A percentile compares a stretch with the other conserved stretches of the same genome.
Conservation (phyloP, 495 filamentous ascomycete species). For the Daldinia decipiens region DNA sequence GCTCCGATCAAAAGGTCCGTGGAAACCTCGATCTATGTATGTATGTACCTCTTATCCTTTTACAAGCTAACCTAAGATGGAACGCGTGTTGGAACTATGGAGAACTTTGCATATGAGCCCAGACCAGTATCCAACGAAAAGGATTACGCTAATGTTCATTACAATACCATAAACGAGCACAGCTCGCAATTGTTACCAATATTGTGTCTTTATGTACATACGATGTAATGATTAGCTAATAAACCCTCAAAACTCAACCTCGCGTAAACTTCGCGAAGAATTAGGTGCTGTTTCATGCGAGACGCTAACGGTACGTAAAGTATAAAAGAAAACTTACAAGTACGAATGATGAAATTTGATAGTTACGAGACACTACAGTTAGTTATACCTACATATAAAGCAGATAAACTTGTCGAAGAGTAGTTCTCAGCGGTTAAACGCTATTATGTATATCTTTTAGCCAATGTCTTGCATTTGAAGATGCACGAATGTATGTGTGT, state of each 20-base stretch:
- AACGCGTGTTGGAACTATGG: neutral
- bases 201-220: neutral
- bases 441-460: neutral
- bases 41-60: conserved; percentile 15
- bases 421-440: neutral
- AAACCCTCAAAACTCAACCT: neutral
- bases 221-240: neutral
- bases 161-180: conserved; percentile 1
- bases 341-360: neutral
- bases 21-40: conserved; percentile 27
- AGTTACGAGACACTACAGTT: neutral
- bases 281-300: neutral
- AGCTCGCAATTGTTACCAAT: conserved; percentile 1
- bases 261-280: neutral
- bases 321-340: neutral
- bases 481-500: neutral
- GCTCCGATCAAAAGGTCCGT: conserved; percentile 10
- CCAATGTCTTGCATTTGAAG: conserved; percentile 8
- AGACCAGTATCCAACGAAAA: neutral
- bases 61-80: conserved; percentile 3
- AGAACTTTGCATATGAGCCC: conserved; percentile 1
- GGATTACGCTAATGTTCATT: neutral
- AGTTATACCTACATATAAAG: too few relatives aligned
- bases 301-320: neutral
- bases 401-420: neutral